Percentiles rank a stretch among this genome's conserved stretches.
Conservation (phyloP, 805 yeast genomes). For the Cyberlindnera misumaiensis region DNA sequence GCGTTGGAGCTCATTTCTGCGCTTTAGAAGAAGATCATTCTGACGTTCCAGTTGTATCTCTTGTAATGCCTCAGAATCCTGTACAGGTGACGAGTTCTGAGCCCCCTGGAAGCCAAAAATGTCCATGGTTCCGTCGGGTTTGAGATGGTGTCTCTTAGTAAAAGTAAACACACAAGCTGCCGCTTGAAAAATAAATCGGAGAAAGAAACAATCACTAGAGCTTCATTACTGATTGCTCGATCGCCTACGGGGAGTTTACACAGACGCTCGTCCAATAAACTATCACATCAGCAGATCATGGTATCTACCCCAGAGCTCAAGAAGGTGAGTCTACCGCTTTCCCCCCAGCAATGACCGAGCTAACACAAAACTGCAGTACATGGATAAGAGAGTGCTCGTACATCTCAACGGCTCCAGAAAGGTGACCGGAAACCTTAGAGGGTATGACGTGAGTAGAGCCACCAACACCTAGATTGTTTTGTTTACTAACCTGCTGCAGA, state of each 20-base stretch:
- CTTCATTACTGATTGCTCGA: too few relatives aligned
- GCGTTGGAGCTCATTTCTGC: slow-evolving; percentile 6
- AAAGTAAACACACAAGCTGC: too few relatives aligned
- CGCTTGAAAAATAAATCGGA: too few relatives aligned
- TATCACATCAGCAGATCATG: slow-evolving; percentile 33
- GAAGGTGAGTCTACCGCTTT: slow-evolving; percentile 32
- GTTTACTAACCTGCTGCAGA: slow-evolving; percentile 23
- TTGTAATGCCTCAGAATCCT: slow-evolving; percentile 9
- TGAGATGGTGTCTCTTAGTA: too few relatives aligned
- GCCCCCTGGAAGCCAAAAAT: not conserved
- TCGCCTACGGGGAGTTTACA: too few relatives aligned
- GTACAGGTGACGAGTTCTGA: slow-evolving; percentile 15
- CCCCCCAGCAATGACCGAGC: not conserved
- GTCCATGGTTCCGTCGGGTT: not conserved
- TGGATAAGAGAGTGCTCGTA: slow-evolving; percentile 69
- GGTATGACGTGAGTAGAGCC: slow-evolving; percentile 49
- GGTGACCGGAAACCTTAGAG: slow-evolving; percentile 75
- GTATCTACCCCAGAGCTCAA: slow-evolving; percentile 59
- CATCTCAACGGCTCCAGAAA: slow-evolving; percentile 75
- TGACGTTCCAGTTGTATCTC: slow-evolving; percentile 12
- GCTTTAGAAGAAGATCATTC: slow-evolving; percentile 6
- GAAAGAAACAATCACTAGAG: too few relatives aligned
- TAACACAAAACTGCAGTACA: slow-evolving; percentile 39
- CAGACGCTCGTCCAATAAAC: too few relatives aligned
- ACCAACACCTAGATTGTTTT: too few relatives aligned